Evolutionary conservation across 352 stramenopile species (phyloP).

Genomic region (Pythium pyrilobum): DNA sequence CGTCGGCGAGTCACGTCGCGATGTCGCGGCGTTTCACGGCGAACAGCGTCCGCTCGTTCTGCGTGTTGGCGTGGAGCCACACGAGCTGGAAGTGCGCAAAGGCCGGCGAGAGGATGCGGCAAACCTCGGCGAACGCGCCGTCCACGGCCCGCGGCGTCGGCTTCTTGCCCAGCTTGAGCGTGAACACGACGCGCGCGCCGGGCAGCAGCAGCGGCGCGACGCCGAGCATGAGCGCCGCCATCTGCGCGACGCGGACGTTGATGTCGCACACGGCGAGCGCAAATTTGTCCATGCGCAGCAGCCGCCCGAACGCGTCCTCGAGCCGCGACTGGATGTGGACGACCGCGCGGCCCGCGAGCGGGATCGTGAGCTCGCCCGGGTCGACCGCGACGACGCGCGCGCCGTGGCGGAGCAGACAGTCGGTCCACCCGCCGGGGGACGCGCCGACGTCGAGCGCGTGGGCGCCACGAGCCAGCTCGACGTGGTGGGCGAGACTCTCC

Average conservation of each 20-base stretch:
- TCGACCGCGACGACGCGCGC: conserved; percentile 48
- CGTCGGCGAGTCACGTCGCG: background rate
- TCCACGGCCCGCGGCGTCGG: conserved; percentile 22
- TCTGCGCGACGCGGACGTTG: conserved; percentile 27
- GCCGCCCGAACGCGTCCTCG: conserved; percentile 26
- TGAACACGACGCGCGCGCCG: conserved; percentile 23
- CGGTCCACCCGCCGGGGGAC: conserved; percentile 50
- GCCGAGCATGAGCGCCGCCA: conserved; percentile 26
- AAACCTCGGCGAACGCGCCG: conserved; percentile 10
- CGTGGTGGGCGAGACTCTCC: conserved; percentile 31
- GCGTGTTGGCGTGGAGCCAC: conserved; percentile 37
- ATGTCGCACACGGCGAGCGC: conserved; percentile 45
- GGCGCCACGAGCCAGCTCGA: conserved; percentile 14
- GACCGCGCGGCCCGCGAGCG: conserved; percentile 16
- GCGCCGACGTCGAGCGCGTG: conserved; percentile 47
- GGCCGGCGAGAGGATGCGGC: conserved; percentile 5
- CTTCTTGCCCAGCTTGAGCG: conserved; percentile 33
- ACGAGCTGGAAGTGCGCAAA: conserved; percentile 21
- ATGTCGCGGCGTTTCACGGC: conserved; percentile 9
- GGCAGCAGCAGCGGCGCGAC: conserved; percentile 22
- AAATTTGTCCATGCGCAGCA: conserved; percentile 28
- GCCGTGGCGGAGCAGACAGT: conserved; percentile 35
- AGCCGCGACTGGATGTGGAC: conserved; percentile 40
- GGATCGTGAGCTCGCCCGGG: conserved; percentile 41
- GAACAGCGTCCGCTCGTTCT: conserved; percentile 35